phyloP scores from a whole-genome alignment of 164 flowering plant species.

The Euptelea pleiosperma region DNA sequence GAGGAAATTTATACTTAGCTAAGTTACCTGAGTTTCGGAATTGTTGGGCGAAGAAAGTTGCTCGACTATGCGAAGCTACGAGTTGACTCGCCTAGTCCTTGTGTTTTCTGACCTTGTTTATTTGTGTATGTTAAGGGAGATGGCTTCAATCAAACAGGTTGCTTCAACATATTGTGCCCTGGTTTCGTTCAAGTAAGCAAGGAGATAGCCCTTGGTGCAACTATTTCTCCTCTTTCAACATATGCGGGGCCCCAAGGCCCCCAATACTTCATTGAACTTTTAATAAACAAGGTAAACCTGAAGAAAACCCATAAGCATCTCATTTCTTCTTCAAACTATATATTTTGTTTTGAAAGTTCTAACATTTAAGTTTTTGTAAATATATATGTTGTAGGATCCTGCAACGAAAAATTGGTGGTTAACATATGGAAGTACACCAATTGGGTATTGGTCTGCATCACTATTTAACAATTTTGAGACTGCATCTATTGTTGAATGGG shows the following conservation, averaged over 20 bases:
- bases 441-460: slow-evolving; percentile 8
- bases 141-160: slow-evolving; percentile 17
- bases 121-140: slow-evolving; percentile 13
- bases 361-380: too few relatives aligned
- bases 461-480: background rate
- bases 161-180: slow-evolving; percentile 26
- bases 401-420: slow-evolving; percentile 1
- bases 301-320: background rate
- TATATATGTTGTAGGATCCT: background rate
- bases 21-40: too few relatives aligned
- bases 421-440: background rate
- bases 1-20: too few relatives aligned
- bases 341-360: background rate
- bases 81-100: too few relatives aligned
- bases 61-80: too few relatives aligned
- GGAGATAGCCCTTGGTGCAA: slow-evolving; percentile 15
- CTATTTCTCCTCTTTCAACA: slow-evolving; percentile 16
- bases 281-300: slow-evolving; percentile 15
- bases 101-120: background rate
- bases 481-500: background rate
- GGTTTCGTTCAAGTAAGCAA: slow-evolving; percentile 27
- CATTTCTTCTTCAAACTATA: background rate
- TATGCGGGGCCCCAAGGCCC: slow-evolving; percentile 1
- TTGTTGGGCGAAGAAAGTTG: too few relatives aligned
- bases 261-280: slow-evolving; percentile 10